Evolutionary conservation across 805 yeast genomes (phyloP).

Genomic region (Monosporozyma siamensis): DNA sequence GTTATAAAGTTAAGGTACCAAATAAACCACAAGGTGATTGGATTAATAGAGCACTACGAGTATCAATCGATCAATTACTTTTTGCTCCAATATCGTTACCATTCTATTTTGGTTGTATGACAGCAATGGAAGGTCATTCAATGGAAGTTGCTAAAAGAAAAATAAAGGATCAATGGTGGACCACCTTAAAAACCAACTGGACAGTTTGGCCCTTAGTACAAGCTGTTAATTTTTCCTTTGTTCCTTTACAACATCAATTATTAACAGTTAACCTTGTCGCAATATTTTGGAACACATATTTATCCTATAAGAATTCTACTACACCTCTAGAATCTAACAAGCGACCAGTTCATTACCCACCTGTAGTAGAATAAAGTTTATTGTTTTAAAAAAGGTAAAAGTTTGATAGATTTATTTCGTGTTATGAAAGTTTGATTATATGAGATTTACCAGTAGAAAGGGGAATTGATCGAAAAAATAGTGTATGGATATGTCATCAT

Average conservation of each 20-base stretch:
- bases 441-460: too few species aligned
- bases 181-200: conserved; percentile 70
- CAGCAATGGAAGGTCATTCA: conserved; percentile 50
- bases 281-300: conserved; percentile 75
- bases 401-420: too few species aligned
- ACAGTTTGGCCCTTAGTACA: conserved; percentile 88
- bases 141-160: conserved; percentile 34
- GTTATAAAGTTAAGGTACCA: conserved; percentile 35
- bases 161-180: conserved; percentile 46
- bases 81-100: conserved; percentile 80
- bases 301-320: conserved; percentile 51
- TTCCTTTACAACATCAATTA: conserved; percentile 65
- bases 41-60: conserved; percentile 39
- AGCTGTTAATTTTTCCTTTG: conserved; percentile 58
- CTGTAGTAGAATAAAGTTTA: conserved; percentile 33
- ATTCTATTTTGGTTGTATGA: conserved; percentile 57
- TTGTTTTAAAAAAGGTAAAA: too few species aligned
- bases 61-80: conserved; percentile 57
- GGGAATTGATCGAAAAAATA: too few species aligned
- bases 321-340: conserved; percentile 12
- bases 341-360: conserved; percentile 32
- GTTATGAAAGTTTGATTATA: too few species aligned
- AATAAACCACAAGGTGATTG: conserved; percentile 15
- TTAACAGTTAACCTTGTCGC: conserved; percentile 61
- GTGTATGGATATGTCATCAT: too few species aligned